These are phyloP conservation scores for Tulasnella sp. DNA, from an alignment of 768 basidiomycete genomes.

Conservation along the genomic window DNA sequence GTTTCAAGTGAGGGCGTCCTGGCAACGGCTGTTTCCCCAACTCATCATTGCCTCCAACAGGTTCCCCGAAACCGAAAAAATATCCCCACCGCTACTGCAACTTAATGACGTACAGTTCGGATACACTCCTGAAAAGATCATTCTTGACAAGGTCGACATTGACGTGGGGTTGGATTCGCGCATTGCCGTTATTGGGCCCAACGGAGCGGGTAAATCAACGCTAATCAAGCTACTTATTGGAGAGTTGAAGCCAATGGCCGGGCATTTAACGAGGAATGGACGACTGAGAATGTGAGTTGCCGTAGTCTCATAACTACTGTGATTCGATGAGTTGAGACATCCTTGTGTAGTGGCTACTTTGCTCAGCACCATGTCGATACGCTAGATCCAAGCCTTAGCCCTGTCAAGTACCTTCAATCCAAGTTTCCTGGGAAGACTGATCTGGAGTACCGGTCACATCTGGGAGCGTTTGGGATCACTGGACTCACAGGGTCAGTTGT, in stretches of 20 bases:
- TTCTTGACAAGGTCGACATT: slow-evolving; percentile 77
- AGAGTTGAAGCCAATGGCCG: slow-evolving; percentile 66
- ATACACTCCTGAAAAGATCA: slow-evolving; percentile 69
- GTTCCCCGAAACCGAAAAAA: slow-evolving; percentile 95
- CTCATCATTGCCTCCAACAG: slow-evolving; percentile 39
- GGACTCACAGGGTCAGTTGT: slow-evolving; percentile 77
- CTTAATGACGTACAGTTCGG: slow-evolving; percentile 89
- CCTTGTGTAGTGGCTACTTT: slow-evolving; percentile 67
- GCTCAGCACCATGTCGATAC: slow-evolving; percentile 96
- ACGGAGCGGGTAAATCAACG: slow-evolving; percentile 96
- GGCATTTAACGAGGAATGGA: slow-evolving; percentile 86
- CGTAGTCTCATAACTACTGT: neutral
- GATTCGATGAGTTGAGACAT: slow-evolving; percentile 17
- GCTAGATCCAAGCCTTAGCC: slow-evolving; percentile 76
- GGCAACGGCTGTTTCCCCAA: neutral
- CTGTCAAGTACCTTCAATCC: slow-evolving; percentile 88
- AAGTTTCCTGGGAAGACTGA: slow-evolving; percentile 93
- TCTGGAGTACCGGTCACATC: slow-evolving; percentile 91
- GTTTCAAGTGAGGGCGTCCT: slow-evolving; percentile 63
- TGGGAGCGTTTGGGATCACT: slow-evolving; percentile 96
- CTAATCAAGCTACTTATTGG: slow-evolving; percentile 90
- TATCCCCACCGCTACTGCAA: slow-evolving; percentile 92
- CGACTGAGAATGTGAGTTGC: slow-evolving; percentile 74
- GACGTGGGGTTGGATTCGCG: slow-evolving; percentile 93
- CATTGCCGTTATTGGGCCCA: slow-evolving; percentile 91